A percentile compares a stretch with the other conserved stretches of the same genome.
Conservation (phyloP, 1,139 yeast species). For the Magnusiomyces magnusii region DNA sequence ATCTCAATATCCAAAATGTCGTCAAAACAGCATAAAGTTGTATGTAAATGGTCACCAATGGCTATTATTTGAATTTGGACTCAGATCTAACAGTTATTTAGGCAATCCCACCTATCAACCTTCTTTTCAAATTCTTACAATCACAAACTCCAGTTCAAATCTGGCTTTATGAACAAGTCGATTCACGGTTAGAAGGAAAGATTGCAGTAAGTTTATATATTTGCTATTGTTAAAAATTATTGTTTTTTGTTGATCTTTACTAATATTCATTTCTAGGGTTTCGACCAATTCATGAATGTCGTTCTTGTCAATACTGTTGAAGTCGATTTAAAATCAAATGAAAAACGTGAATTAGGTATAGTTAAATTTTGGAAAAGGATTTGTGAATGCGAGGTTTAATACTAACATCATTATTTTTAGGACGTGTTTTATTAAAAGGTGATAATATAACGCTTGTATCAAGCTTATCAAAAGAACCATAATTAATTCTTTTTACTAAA, state of each 20-base stretch:
- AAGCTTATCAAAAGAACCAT: constrained; percentile 36
- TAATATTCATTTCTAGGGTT: constrained; percentile 48
- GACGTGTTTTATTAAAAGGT: constrained; percentile 73
- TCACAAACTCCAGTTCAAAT: constrained; percentile 71
- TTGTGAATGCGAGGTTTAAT: neutral
- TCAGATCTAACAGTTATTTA: constrained; percentile 17
- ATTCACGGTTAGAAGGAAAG: constrained; percentile 70
- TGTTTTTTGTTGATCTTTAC: neutral
- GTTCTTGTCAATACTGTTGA: constrained; percentile 90
- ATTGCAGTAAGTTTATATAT: constrained; percentile 42
- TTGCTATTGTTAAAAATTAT: neutral
- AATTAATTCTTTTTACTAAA: neutral
- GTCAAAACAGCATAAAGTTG: constrained; percentile 2
- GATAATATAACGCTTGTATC: constrained; percentile 86
- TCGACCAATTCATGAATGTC: constrained; percentile 96
- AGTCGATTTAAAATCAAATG: constrained; percentile 41
- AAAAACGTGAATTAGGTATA: constrained; percentile 40
- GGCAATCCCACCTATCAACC: constrained; percentile 85
- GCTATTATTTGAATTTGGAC: too few relatives aligned
- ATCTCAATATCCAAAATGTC: constrained; percentile 1
- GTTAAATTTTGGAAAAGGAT: neutral
- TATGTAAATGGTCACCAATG: too few relatives aligned
- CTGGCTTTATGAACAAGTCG: constrained; percentile 66
- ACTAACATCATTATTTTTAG: constrained; percentile 15
- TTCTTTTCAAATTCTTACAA: constrained; percentile 79